These are phyloP conservation scores for Ichthyophonus hoferi DNA, from an alignment of 208 protist genomes.

Conservation along the genomic window DNA sequence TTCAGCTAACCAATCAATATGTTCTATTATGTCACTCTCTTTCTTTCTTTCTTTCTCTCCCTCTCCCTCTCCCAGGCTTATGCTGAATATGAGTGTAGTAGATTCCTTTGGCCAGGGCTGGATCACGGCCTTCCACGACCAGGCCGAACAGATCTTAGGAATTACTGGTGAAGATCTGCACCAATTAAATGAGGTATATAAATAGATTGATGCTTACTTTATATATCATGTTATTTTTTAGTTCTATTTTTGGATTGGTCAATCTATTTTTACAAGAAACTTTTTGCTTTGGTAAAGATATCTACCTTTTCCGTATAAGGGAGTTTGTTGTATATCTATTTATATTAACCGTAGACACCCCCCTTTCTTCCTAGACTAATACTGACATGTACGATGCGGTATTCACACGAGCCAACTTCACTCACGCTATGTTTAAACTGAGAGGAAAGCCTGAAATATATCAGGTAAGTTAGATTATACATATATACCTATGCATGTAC, in stretches of 20 bases:
- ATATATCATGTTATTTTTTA: background rate
- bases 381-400: background rate
- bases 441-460: background rate
- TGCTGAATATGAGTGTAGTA: background rate
- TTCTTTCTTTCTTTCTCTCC: background rate
- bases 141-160: background rate
- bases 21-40: background rate
- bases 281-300: too few species aligned
- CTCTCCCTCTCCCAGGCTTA: background rate
- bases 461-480: background rate
- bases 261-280: too few species aligned
- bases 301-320: too few species aligned
- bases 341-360: too few species aligned
- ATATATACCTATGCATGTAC: background rate
- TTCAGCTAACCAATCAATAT: too few species aligned
- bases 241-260: background rate
- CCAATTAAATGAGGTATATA: background rate
- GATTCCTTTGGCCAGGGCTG: background rate
- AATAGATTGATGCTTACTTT: too few species aligned
- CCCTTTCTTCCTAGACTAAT: background rate
- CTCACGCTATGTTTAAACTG: background rate
- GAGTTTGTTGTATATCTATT: too few species aligned
- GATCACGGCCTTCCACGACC: conserved; percentile 17
- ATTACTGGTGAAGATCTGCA: conserved; percentile 7
- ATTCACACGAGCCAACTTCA: background rate